phyloP scores from a whole-genome alignment of 2,329 filamentous ascomycete genomes.

The Nothomitra cinnamomea region DNA sequence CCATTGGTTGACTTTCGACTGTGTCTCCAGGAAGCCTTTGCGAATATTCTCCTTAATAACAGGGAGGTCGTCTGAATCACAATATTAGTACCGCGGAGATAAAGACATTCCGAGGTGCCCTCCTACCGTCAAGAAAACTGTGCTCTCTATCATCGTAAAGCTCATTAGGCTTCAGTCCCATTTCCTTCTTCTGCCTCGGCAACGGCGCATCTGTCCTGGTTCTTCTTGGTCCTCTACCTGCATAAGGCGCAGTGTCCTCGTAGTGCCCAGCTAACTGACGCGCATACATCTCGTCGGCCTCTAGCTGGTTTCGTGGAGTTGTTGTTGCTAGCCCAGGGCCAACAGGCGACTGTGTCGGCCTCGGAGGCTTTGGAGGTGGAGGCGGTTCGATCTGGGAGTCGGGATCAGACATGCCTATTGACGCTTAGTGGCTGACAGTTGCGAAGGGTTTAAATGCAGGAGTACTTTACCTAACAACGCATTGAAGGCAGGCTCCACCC shows the following conservation, averaged over 20 bases:
- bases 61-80: conserved; percentile 65
- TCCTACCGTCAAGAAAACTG: conserved; percentile 68
- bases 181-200: conserved; percentile 31
- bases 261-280: conserved; percentile 88
- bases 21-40: conserved; percentile 89
- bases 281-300: conserved; percentile 81
- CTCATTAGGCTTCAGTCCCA: conserved; percentile 38
- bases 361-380: conserved; percentile 14
- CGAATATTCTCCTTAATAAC: conserved; percentile 83
- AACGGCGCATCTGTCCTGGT: conserved; percentile 17
- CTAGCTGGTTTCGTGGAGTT: conserved; percentile 59
- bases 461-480: conserved; percentile 56
- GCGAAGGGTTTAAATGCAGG: background rate
- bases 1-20: conserved; percentile 84
- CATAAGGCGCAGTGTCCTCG: conserved; percentile 24
- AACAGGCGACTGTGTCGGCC: conserved; percentile 16
- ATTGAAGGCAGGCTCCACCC: conserved; percentile 88
- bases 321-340: conserved; percentile 21
- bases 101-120: background rate
- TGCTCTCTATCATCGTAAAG: conserved; percentile 54
- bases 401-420: conserved; percentile 35
- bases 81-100: conserved; percentile 10
- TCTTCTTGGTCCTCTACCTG: conserved; percentile 14
- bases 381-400: conserved; percentile 28
- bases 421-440: background rate